Percentiles rank a stretch among this genome's conserved stretches.
phyloP scores from a whole-genome alignment of 805 yeast genomes.

The Myxozyma kluyveri region DNA sequence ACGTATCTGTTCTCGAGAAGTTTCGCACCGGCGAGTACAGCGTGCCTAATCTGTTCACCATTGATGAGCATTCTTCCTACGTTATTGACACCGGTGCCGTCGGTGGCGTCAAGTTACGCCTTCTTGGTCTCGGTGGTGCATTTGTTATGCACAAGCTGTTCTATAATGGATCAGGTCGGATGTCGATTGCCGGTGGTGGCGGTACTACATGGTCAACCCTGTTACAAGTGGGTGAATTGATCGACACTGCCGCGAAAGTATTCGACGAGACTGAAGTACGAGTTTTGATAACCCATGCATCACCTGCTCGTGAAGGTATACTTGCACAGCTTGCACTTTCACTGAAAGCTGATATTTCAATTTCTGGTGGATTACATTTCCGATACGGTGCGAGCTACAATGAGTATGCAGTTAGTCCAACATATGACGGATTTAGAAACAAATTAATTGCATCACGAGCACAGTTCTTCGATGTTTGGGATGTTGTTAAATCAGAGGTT shows the following conservation, averaged over 20 bases:
- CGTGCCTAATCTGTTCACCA: slow-evolving; percentile 56
- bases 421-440: slow-evolving; percentile 59
- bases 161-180: slow-evolving; percentile 56
- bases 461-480: slow-evolving; percentile 64
- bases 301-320: slow-evolving; percentile 68
- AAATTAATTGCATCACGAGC: slow-evolving; percentile 61
- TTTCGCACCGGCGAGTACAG: slow-evolving; percentile 53
- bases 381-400: slow-evolving; percentile 67
- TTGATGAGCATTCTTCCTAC: slow-evolving; percentile 57
- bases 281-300: slow-evolving; percentile 63
- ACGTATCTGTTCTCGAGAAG: slow-evolving; percentile 61
- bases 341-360: slow-evolving; percentile 67
- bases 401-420: slow-evolving; percentile 62
- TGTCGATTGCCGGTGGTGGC: slow-evolving; percentile 54
- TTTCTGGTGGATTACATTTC: slow-evolving; percentile 71
- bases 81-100: slow-evolving; percentile 41
- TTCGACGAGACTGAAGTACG: slow-evolving; percentile 50
- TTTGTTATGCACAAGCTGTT: slow-evolving; percentile 64
- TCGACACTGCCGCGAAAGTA: slow-evolving; percentile 47
- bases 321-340: slow-evolving; percentile 64
- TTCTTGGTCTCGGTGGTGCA: slow-evolving; percentile 73
- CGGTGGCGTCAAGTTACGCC: slow-evolving; percentile 48
- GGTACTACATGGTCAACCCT: slow-evolving; percentile 76
- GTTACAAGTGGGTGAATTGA: slow-evolving; percentile 65
- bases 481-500: slow-evolving; percentile 54